Evolutionary conservation across 371 early-diverging fungal genomes (phyloP).

Genomic region (Saksenaea oblongispora): DNA sequence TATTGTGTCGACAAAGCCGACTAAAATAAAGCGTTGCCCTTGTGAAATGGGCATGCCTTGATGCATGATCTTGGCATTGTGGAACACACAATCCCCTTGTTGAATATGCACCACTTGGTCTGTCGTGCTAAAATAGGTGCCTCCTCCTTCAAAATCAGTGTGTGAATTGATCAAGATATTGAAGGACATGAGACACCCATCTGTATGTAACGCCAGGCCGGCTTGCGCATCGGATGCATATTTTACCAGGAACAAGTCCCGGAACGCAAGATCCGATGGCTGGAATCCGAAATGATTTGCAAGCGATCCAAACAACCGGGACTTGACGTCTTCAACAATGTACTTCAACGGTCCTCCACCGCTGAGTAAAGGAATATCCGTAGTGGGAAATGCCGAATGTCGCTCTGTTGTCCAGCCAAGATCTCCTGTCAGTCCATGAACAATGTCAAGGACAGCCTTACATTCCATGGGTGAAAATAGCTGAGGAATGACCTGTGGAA

Average conservation of each 20-base stretch:
- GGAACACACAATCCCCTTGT: constrained; percentile 56
- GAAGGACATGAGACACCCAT: constrained; percentile 62
- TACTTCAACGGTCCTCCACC: constrained; percentile 5
- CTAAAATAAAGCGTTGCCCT: constrained; percentile 51
- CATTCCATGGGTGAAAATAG: constrained; percentile 34
- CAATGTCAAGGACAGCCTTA: constrained; percentile 26
- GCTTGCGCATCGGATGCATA: constrained; percentile 49
- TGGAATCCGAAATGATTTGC: constrained; percentile 37
- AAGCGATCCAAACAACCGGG: constrained; percentile 26
- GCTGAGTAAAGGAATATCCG: constrained; percentile 49
- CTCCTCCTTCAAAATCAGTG: constrained; percentile 64
- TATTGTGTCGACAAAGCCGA: constrained; percentile 60
- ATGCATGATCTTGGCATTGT: constrained; percentile 54
- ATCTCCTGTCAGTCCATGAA: neutral
- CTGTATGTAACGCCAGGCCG: constrained; percentile 52
- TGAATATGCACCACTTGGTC: constrained; percentile 24
- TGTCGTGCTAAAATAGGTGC: constrained; percentile 49
- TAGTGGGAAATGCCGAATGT: constrained; percentile 59
- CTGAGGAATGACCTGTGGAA: constrained; percentile 24
- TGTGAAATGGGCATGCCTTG: constrained; percentile 47
- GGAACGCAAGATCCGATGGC: constrained; percentile 43
- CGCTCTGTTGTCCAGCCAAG: constrained; percentile 48
- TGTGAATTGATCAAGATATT: constrained; percentile 54
- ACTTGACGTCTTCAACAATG: constrained; percentile 21
- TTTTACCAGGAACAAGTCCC: constrained; percentile 61